Evolutionary conservation across 1,284 basidiomycete genomes (phyloP).

Genomic region (Afroboletus lepidellus): DNA sequence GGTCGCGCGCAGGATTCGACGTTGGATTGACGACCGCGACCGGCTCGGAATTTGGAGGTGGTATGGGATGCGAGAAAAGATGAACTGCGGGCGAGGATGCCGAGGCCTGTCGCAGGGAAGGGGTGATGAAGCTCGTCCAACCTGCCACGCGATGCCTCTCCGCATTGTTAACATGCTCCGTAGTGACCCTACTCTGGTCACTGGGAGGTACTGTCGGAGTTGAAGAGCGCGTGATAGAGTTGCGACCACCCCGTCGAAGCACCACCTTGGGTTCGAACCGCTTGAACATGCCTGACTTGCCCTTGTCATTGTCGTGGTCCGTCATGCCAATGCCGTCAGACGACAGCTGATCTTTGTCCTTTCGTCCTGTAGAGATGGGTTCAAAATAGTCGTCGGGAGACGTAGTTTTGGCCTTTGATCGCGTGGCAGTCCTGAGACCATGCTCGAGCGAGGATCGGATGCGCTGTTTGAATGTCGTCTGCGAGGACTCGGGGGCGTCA

Average conservation of each 20-base stretch:
- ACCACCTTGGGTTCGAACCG: slow-evolving; percentile 50
- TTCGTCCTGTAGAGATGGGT: slow-evolving; percentile 44
- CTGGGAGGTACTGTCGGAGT: slow-evolving; percentile 34
- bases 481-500: slow-evolving; percentile 39
- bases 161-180: slow-evolving; percentile 37
- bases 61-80: slow-evolving; percentile 51
- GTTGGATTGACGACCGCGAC: slow-evolving; percentile 47
- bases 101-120: slow-evolving; percentile 64
- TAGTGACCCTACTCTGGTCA: slow-evolving; percentile 32
- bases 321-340: slow-evolving; percentile 31
- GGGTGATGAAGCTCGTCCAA: slow-evolving; percentile 56
- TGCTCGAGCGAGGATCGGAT: slow-evolving; percentile 66
- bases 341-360: slow-evolving; percentile 40
- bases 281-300: slow-evolving; percentile 39
- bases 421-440: slow-evolving; percentile 59
- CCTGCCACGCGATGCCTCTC: slow-evolving; percentile 47
- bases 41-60: slow-evolving; percentile 52
- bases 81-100: slow-evolving; percentile 71
- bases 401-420: slow-evolving; percentile 40
- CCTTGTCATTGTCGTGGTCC: slow-evolving; percentile 33
- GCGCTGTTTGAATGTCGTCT: slow-evolving; percentile 56
- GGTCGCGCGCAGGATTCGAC: slow-evolving; percentile 43
- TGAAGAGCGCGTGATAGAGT: slow-evolving; percentile 44
- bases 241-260: slow-evolving; percentile 49
- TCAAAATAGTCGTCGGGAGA: slow-evolving; percentile 40